Evolutionary conservation across 108 stramenopile species (phyloP).

Genomic region (Heterococcus sp.): DNA sequence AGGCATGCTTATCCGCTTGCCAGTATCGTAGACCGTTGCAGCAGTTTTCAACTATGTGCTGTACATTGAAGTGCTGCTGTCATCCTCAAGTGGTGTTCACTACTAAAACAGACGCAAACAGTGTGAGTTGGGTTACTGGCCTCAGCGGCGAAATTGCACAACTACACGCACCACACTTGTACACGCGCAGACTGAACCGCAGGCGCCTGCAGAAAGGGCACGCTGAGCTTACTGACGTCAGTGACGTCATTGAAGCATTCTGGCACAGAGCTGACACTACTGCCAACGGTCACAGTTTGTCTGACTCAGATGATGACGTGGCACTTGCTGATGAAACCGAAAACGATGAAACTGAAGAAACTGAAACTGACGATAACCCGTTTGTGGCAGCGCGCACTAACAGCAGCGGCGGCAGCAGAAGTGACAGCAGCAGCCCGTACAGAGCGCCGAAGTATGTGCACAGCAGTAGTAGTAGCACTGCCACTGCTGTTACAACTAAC

Average conservation of each 20-base stretch:
- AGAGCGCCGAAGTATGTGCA: neutral
- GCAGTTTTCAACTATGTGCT: no score
- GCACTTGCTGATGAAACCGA: neutral
- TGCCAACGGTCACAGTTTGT: neutral
- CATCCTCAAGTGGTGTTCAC: no score
- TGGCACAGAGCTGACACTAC: neutral
- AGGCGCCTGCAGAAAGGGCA: neutral
- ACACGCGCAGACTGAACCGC: neutral
- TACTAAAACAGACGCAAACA: no score
- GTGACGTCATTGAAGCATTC: neutral
- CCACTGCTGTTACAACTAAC: neutral
- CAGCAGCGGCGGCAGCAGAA: neutral
- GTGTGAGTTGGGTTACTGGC: no score
- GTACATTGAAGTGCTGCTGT: no score
- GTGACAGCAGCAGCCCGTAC: no score
- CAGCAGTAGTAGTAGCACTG: neutral
- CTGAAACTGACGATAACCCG: no score
- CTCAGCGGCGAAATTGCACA: no score
- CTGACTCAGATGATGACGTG: neutral
- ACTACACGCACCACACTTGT: no score
- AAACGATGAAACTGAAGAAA: neutral
- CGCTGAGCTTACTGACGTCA: neutral
- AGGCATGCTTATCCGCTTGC: no score
- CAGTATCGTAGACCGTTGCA: no score
- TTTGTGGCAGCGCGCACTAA: no score